Evolutionary conservation across 2,329 filamentous ascomycete genomes (phyloP).

Genomic region (Aspergillus jensenii): DNA sequence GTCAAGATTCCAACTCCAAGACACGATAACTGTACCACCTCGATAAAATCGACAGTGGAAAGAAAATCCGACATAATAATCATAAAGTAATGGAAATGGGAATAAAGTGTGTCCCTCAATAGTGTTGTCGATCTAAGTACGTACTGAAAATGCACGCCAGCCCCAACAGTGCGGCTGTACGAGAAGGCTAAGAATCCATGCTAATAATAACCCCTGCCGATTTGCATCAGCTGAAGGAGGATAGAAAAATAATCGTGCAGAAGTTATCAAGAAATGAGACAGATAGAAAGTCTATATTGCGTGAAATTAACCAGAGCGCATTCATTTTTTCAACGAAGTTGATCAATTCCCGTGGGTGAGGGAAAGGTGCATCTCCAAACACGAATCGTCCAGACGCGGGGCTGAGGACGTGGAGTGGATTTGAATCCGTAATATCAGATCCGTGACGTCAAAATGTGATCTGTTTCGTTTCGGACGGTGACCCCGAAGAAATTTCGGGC

Average conservation of each 20-base stretch:
- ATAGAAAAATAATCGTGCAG: not conserved
- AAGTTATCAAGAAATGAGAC: not conserved
- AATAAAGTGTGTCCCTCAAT: not conserved
- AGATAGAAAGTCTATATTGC: not conserved
- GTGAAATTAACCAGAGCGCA: not conserved
- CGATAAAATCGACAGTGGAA: not conserved
- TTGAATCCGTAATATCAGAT: not conserved
- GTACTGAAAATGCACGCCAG: not conserved
- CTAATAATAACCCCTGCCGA: not conserved
- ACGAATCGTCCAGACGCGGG: not conserved
- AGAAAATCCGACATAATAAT: not conserved
- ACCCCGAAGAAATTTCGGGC: not conserved
- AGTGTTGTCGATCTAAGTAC: not conserved
- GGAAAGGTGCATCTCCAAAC: not conserved
- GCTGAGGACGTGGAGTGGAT: not conserved
- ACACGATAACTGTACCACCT: not conserved
- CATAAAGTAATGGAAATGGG: not conserved
- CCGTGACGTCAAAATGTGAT: not conserved
- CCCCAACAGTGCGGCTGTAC: not conserved
- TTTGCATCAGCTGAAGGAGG: not conserved
- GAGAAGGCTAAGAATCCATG: not conserved
- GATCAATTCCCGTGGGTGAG: not conserved
- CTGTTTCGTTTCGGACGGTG: not conserved
- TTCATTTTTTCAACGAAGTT: not conserved
- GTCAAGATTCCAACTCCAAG: not conserved